Evolutionary conservation across 805 yeast species (phyloP).

Genomic region (Ogataea ganodermae): DNA sequence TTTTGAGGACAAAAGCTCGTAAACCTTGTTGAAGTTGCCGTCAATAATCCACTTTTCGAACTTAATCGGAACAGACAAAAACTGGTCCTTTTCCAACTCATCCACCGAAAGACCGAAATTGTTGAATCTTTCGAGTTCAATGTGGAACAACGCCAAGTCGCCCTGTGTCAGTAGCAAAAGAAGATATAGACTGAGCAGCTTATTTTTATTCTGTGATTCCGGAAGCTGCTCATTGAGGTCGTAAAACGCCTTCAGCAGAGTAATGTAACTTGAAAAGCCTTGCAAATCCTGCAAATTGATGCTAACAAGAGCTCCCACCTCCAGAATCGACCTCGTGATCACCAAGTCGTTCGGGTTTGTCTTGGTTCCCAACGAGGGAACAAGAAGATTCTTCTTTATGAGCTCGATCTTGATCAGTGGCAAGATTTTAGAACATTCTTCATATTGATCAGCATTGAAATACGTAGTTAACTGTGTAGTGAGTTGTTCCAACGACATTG

Average conservation of each 20-base stretch:
- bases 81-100: conserved; percentile 66
- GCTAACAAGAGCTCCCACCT: conserved; percentile 82
- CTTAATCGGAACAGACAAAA: conserved; percentile 79
- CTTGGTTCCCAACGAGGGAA: conserved; percentile 52
- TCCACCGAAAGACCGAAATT: conserved; percentile 43
- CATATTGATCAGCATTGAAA: conserved; percentile 64
- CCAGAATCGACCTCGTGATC: conserved; percentile 80
- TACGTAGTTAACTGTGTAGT: conserved; percentile 68
- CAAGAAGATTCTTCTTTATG: conserved; percentile 72
- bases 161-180: conserved; percentile 79
- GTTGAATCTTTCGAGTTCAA: conserved; percentile 76
- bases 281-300: conserved; percentile 63
- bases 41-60: conserved; percentile 95
- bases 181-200: conserved; percentile 75
- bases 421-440: conserved; percentile 58
- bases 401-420: conserved; percentile 77
- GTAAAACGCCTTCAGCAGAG: conserved; percentile 80
- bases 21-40: conserved; percentile 91
- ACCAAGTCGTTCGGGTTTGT: conserved; percentile 63
- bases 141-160: conserved; percentile 84
- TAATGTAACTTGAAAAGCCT: conserved; percentile 70
- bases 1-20: conserved; percentile 59
- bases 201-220: conserved; percentile 61
- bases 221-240: conserved; percentile 34
- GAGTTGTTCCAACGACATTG: conserved; percentile 64